Evolutionary conservation across 176 grass and related monocot species (phyloP).

Genomic region (Aegilops bicornis): DNA sequence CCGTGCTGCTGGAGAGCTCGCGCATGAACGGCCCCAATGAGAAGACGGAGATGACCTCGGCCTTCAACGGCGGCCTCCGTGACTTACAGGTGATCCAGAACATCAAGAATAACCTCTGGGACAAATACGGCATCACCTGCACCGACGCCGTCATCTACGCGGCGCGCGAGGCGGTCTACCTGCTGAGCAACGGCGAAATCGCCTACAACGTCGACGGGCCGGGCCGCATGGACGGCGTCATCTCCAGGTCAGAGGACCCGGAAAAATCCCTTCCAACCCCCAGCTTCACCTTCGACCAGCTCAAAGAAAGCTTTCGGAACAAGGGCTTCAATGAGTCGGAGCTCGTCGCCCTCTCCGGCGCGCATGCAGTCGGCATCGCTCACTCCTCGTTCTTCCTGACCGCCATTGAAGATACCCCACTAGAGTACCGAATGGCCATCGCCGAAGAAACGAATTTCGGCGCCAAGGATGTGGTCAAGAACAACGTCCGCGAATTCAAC

Average conservation of each 20-base stretch:
- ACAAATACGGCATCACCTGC: background rate
- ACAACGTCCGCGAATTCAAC: background rate
- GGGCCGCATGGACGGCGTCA: constrained; percentile 43
- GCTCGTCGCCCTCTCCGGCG: constrained; percentile 44
- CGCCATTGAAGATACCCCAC: too few relatives aligned
- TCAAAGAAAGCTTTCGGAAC: constrained; percentile 1
- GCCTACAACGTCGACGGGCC: constrained; percentile 18
- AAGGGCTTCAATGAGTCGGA: background rate
- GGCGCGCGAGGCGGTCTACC: constrained; percentile 10
- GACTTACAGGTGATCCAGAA: constrained; percentile 30
- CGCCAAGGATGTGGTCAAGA: background rate
- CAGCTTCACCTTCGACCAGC: background rate
- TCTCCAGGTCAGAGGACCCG: constrained; percentile 14
- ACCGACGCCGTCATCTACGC: constrained; percentile 30
- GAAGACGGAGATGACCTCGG: constrained; percentile 11
- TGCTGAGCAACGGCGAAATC: constrained; percentile 25
- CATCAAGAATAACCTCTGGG: background rate
- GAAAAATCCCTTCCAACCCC: constrained; percentile 19
- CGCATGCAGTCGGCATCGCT: constrained; percentile 42
- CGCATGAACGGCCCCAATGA: background rate
- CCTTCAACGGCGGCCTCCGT: background rate
- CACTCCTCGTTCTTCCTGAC: background rate
- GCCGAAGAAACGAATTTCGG: too few relatives aligned
- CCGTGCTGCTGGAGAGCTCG: constrained; percentile 23
- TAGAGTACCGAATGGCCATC: too few relatives aligned